Conservation (phyloP, 108 stramenopile species). For the Skeletonema tropicum region DNA sequence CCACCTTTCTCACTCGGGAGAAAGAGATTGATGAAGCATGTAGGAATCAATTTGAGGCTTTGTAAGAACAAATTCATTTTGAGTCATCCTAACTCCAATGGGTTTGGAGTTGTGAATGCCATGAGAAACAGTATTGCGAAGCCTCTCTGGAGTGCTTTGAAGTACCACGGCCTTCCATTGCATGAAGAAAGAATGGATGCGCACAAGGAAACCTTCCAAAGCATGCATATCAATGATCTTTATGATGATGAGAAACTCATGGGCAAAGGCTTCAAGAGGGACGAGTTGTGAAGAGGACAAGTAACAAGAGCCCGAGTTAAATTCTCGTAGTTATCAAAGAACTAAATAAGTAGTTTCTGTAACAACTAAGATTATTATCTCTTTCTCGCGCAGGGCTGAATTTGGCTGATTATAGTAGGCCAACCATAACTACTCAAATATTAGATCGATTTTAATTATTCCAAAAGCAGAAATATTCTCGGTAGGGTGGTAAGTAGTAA, state of each 20-base stretch:
- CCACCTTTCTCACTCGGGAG: neutral
- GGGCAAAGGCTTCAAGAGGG: neutral
- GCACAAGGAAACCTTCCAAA: neutral
- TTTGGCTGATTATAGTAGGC: no score
- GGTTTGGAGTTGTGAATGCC: neutral
- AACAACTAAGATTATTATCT: no score
- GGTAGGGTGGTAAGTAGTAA: no score
- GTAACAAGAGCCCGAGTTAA: neutral
- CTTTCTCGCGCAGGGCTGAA: no score
- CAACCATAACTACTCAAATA: no score
- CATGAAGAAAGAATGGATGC: neutral
- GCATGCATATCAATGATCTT: neutral
- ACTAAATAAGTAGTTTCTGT: no score
- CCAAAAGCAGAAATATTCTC: no score
- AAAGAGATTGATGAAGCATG: neutral
- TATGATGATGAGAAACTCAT: neutral
- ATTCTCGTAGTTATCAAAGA: no score
- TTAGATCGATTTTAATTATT: no score
- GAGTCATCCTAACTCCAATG: neutral
- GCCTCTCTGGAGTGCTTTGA: neutral
- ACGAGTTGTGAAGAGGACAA: neutral
- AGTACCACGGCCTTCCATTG: neutral
- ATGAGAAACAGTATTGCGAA: neutral
- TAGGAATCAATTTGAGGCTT: neutral
- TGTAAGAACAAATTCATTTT: neutral